These are phyloP conservation scores for Tylopilus subfusipes DNA, from an alignment of 768 basidiomycete species.

Conservation along the genomic window DNA sequence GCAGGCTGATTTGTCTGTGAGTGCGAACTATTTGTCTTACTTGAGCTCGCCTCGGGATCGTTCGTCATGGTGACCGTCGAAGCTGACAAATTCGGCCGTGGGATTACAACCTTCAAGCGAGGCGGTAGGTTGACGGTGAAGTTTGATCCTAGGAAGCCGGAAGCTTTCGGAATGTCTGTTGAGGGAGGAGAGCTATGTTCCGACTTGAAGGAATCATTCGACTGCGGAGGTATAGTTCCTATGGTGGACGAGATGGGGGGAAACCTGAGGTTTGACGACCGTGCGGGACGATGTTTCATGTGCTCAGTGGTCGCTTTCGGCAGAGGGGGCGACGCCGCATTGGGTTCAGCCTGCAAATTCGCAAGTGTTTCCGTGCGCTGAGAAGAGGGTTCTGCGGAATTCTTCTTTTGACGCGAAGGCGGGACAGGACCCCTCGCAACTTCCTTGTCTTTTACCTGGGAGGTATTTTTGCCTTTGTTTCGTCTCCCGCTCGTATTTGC, in stretches of 20 bases:
- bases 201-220: not conserved
- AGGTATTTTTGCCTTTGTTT: constrained; percentile 3
- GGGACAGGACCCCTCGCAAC: not conserved
- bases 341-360: not conserved
- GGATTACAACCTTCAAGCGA: constrained; percentile 5
- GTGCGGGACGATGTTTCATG: constrained; percentile 1
- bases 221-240: not conserved
- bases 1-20: not conserved
- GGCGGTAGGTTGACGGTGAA: not conserved
- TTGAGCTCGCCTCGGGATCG: not conserved
- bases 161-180: not conserved
- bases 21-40: not conserved
- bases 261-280: constrained; percentile 15
- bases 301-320: not conserved
- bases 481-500: not conserved
- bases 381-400: not conserved
- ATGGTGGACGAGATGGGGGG: constrained; percentile 1
- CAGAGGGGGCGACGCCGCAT: not conserved
- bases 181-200: not conserved
- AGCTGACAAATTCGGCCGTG: not conserved
- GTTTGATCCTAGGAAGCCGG: not conserved
- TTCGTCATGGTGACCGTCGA: not conserved
- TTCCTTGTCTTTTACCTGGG: not conserved
- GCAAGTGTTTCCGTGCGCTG: not conserved
- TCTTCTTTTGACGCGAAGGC: not conserved